Evolutionary conservation across 1,284 basidiomycete species (phyloP), one percentile per base, ranked within the genome.

Genomic region (Mycena citricolor): DNA sequence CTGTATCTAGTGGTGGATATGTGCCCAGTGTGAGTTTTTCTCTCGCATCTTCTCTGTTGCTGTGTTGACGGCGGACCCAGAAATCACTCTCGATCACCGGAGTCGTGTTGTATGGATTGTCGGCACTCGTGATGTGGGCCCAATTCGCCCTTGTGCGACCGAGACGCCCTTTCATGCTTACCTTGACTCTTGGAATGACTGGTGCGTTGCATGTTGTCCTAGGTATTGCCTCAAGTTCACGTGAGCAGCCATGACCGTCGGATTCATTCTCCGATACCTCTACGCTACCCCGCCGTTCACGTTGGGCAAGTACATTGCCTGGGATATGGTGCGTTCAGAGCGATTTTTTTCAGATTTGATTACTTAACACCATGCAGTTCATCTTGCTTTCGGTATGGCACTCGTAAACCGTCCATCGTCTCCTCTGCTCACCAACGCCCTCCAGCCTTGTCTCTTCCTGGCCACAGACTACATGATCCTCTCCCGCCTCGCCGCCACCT

Each of bases 371-470:
- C n/a, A 14, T 23, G 13, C 13, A 48, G 46, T 49, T 46, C 33
- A 49, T 49, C 25, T 42, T 53, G 7, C 44, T 53, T 20, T 49
- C 47, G n/a, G 49, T 51, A 29, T 23, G 48, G 16, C 26, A 4
- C n/a, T n/a, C n/a, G n/a, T n/a, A n/a, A 21, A 21, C n/a, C n/a
- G n/a, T n/a, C 11, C 13, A 8, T 14, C 17, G 5, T n/a, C n/a
- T 8, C 10, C 13, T 19, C 22, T 4, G 17, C 21, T 31, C 25
- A 8, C 4, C 26, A 4, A 22, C 16, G 10, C 23, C 19, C 19
- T 17, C 5, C 21, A 52, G 51, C 51, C 51, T 5, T 52, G 51
- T 26, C 29, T 45, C n/a, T 52, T 49, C 26, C 39, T 49, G 10
- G 51, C 46, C 11, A 32, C 33, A 16, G 43, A 52, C 23, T 52